Conservation (phyloP, 257 asterid genomes). For the Orobanche coerulescens region DNA sequence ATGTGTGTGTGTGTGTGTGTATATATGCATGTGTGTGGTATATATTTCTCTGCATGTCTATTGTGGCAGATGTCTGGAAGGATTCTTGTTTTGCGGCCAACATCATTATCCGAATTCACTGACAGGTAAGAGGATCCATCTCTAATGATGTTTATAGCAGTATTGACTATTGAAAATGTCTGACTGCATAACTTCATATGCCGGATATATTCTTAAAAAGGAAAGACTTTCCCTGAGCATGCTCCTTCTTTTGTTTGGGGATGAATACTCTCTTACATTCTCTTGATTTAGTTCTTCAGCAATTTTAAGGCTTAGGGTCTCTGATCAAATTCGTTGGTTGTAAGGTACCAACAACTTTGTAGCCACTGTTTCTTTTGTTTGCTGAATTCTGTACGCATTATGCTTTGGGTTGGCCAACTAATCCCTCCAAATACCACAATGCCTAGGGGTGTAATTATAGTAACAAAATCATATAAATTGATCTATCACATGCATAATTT, state of each 20-base stretch:
- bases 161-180: slow-evolving; percentile 19
- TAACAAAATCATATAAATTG: too few species aligned
- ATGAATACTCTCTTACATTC: neutral
- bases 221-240: neutral
- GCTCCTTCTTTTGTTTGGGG: slow-evolving; percentile 4
- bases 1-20: neutral
- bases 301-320: too few species aligned
- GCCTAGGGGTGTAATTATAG: too few species aligned
- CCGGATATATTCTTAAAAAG: slow-evolving; percentile 9
- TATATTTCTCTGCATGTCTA: neutral
- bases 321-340: too few species aligned
- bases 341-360: neutral
- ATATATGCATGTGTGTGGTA: neutral
- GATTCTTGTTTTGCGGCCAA: slow-evolving; percentile 64
- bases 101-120: slow-evolving; percentile 65
- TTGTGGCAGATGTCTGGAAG: slow-evolving; percentile 80
- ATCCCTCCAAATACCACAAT: too few species aligned
- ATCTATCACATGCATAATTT: too few species aligned
- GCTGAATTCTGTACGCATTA: too few species aligned
- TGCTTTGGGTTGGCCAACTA: too few species aligned
- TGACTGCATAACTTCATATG: slow-evolving; percentile 4
- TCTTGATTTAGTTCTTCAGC: neutral
- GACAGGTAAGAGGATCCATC: slow-evolving; percentile 41
- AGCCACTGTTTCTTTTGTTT: neutral
- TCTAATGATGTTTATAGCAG: slow-evolving; percentile 16